Percentiles rank a stretch among this genome's conserved stretches.
phyloP scores from a whole-genome alignment of 805 yeast genomes.

The Candida sonorensis region DNA sequence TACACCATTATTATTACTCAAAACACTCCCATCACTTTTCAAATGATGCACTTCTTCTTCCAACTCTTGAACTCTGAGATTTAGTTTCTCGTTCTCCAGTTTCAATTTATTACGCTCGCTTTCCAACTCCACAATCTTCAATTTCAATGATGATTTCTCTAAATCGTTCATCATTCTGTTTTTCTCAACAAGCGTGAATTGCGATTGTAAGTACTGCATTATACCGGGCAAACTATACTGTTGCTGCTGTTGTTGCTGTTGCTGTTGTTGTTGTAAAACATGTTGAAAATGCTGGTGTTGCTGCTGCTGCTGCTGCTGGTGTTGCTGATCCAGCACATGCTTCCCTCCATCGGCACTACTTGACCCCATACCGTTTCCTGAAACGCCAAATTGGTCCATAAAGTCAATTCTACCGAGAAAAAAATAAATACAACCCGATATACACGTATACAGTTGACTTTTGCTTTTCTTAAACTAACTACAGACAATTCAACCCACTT shows the following conservation, averaged over 20 bases:
- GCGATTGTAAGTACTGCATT: constrained; percentile 52
- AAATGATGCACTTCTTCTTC: constrained; percentile 14
- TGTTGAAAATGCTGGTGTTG: not conserved
- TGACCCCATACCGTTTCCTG: not conserved
- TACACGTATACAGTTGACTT: too few relatives aligned
- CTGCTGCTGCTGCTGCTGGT: too few relatives aligned
- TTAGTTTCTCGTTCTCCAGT: constrained; percentile 35
- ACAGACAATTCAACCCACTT: too few relatives aligned
- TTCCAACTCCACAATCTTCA: constrained; percentile 43
- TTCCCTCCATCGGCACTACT: not conserved
- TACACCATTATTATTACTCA: too few relatives aligned
- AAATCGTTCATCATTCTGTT: constrained; percentile 45
- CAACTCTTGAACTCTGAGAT: constrained; percentile 31
- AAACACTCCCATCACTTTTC: constrained; percentile 3
- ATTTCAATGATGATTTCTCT: constrained; percentile 44
- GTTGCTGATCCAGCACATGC: too few relatives aligned
- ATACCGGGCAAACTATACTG: constrained; percentile 49
- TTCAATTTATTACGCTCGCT: constrained; percentile 43
- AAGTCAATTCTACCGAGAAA: too few relatives aligned
- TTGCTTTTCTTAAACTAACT: too few relatives aligned
- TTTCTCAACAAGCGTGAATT: constrained; percentile 40
- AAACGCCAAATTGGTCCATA: not conserved
- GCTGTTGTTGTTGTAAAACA: constrained; percentile 1
- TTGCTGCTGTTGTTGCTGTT: constrained; percentile 8
- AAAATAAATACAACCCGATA: too few relatives aligned